Evolutionary conservation across 1,139 yeast species (phyloP), one percentile per base, ranked within the genome.

Genomic region (Petasospora rhodanensis): DNA sequence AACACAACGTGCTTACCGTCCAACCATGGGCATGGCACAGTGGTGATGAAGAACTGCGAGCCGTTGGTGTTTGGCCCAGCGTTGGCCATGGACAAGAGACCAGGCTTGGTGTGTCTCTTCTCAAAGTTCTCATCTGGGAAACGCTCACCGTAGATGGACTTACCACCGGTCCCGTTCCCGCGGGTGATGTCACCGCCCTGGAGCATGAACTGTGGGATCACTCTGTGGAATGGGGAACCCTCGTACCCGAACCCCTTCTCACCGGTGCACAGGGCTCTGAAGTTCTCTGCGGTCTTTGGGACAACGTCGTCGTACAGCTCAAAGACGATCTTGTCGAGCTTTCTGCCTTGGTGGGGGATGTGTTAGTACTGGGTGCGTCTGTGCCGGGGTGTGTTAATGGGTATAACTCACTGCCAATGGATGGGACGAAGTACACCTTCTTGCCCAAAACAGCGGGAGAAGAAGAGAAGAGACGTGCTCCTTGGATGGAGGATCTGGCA

Each of bases 31-130:
- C 84, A 73, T 57, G 87, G 76, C 42, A 89, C 96, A 46, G 97
- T 89, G 75, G 98, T 91, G 69, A 91, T 78, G 79, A 91, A 91
- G 75, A 91, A 91, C 73, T 91, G 98, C 42, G 97, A 89, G 51
- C 98, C 98, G 74, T 91, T 91, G 79, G 97, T 89, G 89, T 89
- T 86, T 68, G 96, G 96, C 62, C 98, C 98, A 55, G 97, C 96
- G 61, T 91, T 91, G 66, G 98, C 98, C 98, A 91, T 91, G 55
- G 96, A 85, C 63, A 91, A 77, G 58, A 89, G 76, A 70, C 96
- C 96, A 56, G 96, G 96, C 67, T 73, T 80, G 69, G 73, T 76
- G 79, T 89, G 97, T 62, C 61, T 81, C 75, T 71, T 76, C 66
- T 62, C 46, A 63, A 89, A 89, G 86, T 89, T 87, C 77, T 91